Evolutionary conservation across 495 filamentous ascomycete genomes (phyloP).

Genomic region (Gamarada debralockiae): DNA sequence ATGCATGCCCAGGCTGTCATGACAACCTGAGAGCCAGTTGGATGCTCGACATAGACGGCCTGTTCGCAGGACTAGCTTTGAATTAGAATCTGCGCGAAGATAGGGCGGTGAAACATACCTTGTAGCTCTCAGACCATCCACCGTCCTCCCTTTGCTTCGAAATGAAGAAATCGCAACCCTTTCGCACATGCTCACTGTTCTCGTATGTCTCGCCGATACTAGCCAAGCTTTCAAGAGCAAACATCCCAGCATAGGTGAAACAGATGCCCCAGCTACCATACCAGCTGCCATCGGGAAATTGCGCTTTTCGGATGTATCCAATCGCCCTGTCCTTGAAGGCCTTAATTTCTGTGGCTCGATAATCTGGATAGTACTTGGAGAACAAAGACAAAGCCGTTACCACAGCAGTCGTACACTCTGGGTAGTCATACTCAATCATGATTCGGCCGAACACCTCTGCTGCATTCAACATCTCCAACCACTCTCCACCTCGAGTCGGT

Average conservation of each 20-base stretch:
- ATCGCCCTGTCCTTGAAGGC: slow-evolving; percentile 67
- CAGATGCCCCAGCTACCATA: slow-evolving; percentile 98
- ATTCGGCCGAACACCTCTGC: slow-evolving; percentile 96
- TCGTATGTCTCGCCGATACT: slow-evolving; percentile 77
- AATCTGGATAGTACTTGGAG: slow-evolving; percentile 72
- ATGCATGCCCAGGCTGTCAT: slow-evolving; percentile 92
- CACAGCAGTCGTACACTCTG: slow-evolving; percentile 93
- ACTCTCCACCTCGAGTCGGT: slow-evolving; percentile 67
- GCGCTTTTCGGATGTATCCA: slow-evolving; percentile 73
- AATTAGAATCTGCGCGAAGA: slow-evolving; percentile 8
- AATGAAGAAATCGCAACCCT: slow-evolving; percentile 81
- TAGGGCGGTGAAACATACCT: slow-evolving; percentile 49
- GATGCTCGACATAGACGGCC: slow-evolving; percentile 45
- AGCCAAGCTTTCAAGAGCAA: slow-evolving; percentile 81
- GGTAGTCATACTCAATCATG: slow-evolving; percentile 98
- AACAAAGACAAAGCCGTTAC: slow-evolving; percentile 88
- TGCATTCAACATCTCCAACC: slow-evolving; percentile 83
- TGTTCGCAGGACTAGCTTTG: slow-evolving; percentile 50
- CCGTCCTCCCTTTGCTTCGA: slow-evolving; percentile 81
- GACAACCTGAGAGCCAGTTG: slow-evolving; percentile 71
- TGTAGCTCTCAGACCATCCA: slow-evolving; percentile 96
- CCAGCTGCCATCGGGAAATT: slow-evolving; percentile 85
- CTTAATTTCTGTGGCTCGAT: slow-evolving; percentile 72
- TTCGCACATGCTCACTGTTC: slow-evolving; percentile 64
- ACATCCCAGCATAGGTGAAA: slow-evolving; percentile 95